Evolutionary conservation across 139 green algal species (phyloP), one percentile per base, ranked within the genome.

Genomic region (Tetraselmis chui): DNA sequence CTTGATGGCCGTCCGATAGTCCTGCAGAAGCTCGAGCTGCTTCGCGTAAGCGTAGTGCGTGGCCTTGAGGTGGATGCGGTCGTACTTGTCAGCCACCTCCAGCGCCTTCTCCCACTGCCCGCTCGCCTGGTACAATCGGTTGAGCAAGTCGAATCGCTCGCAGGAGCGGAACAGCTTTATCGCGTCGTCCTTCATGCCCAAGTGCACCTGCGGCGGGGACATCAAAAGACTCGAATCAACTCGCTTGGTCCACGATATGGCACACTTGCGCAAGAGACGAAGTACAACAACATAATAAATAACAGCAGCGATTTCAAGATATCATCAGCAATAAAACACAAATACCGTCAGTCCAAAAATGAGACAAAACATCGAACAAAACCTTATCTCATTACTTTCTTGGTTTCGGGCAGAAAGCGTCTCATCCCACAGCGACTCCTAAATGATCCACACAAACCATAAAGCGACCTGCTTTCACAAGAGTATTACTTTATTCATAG

Each of bases 81-180:
- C 92, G n/a, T 92, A 79, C 84, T 93, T 91, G 31, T 88, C 79
- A 0, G 93, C 93, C 23, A 92, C 75, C n/a, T 91, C 84, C 28
- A 96, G 78, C 1, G 93, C 93, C 76, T 90, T 87, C 28, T 92
- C 86, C 93, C 93, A 97, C n/a, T 91, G 59, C 1, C 91, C 93
- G 18, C 75, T 83, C 22, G 93, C 88, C 85, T 89, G 82, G 82
- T 90, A 88, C 78, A 95, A 90, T 45, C 88, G 58, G 82, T 91
- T 91, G 29, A 94, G 86, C 80, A 93, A 87, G 85, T 96, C 91
- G 81, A 87, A 93, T 18, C 89, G 87, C 31, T 87, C 79, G 79
- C 84, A 88, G 28, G 23, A 30, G 11, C n/a, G 31, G 31, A 87
- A 89, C 28, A 93, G 85, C 29, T 82, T 79, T 32, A 79, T 85